Evolutionary conservation across 2,329 filamentous ascomycete genomes (phyloP).

Genomic region (Dactylellina cionopaga): DNA sequence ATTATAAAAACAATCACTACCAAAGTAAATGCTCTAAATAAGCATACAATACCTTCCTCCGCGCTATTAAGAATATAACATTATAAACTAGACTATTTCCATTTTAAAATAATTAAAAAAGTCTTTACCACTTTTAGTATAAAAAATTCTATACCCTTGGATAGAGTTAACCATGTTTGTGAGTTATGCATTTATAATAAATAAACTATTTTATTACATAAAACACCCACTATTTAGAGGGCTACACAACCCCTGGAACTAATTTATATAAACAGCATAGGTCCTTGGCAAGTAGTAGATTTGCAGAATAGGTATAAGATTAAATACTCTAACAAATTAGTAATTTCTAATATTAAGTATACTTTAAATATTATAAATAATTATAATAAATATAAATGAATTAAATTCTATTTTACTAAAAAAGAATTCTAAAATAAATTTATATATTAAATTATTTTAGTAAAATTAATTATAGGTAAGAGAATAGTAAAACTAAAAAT

Average conservation of each 20-base stretch:
- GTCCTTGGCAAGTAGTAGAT: neutral
- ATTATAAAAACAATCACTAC: neutral
- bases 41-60: conserved; percentile 11
- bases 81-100: conserved; percentile 11
- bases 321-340: neutral
- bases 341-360: neutral
- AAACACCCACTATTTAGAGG: neutral
- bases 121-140: neutral
- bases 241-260: neutral
- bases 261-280: conserved; percentile 7
- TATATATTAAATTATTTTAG: neutral
- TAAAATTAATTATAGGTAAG: too few relatives aligned
- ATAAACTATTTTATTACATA: conserved; percentile 18
- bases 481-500: too few relatives aligned
- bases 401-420: conserved; percentile 6
- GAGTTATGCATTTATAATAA: conserved; percentile 21
- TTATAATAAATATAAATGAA: neutral
- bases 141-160: neutral
- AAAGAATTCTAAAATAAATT: too few relatives aligned
- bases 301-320: conserved; percentile 16
- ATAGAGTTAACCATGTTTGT: too few relatives aligned
- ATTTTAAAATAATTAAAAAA: conserved; percentile 22
- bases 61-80: conserved; percentile 10
- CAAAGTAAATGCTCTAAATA: conserved; percentile 3
- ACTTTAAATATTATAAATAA: neutral